Base-by-base conservation (phyloP, 1,284 basidiomycete species). In the Tetrapyrgos nigripes region DNA sequence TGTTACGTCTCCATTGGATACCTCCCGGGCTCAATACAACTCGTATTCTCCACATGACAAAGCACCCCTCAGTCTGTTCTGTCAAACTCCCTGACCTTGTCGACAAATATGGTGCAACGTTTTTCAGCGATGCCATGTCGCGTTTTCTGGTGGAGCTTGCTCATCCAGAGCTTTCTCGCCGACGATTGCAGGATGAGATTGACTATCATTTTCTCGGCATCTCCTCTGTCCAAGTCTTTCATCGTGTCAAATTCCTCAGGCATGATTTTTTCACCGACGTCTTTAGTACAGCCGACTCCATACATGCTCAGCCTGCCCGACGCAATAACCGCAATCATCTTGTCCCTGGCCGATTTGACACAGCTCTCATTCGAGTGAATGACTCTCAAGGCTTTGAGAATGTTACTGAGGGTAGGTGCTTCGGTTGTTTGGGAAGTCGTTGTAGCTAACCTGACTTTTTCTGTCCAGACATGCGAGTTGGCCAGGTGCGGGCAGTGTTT, bases 41-140 rank as follows among this genome's bases (percentile, higher is more conserved):
- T 13, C 45, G 45, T 4, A 26, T 28, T 3, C 45, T 47, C 27
- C 9, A 47, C 6, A 47, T 47, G 45, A 24, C 45, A 11, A 24
- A 28, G 17, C 45, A 47, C 45, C 45, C 45, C 4, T 47, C 45
- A 6, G 45, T n/a, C 8, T 4, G 19, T 5, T 40, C 17, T 8
- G 37, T 73, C 6, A 54, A 51, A 4, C 27, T 23, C 1, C 13
- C 37, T 5, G 43, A 26, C 14, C 10, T 21, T 4, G 40, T 19
- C 14, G n/a, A 28, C 10, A 44, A 61, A 8, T 75, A 76, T 50
- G 67, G 71, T 1, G 71, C 71, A 2, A 44, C 35, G 0, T 57
- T 58, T 31, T 70, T 77, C 40, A 59, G 53, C 8, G 65, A 69
- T 24, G 72, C 71, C 1, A 65, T 75, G n/a, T 64, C 68, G 1